These are phyloP conservation scores for Ceratocystis albifundus DNA, from an alignment of 2,329 filamentous ascomycete species.

Conservation along the genomic window DNA sequence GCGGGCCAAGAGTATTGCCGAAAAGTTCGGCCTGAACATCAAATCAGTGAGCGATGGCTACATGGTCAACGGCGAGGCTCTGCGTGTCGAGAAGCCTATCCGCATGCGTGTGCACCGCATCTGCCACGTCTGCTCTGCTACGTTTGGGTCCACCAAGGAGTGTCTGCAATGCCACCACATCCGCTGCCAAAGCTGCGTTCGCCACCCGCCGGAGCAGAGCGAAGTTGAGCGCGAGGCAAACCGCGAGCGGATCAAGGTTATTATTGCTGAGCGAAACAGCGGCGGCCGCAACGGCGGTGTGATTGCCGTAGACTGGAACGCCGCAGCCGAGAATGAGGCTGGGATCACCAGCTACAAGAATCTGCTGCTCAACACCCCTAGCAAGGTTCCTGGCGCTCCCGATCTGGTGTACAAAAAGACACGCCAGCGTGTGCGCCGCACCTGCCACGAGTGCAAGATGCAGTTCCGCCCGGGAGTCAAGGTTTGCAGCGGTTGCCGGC, in stretches of 20 bases:
- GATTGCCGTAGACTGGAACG: conserved; percentile 33
- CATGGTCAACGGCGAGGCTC: conserved; percentile 36
- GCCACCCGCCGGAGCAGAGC: conserved; percentile 56
- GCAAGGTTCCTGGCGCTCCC: conserved; percentile 50
- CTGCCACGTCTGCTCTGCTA: conserved; percentile 69
- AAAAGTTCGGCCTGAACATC: conserved; percentile 46
- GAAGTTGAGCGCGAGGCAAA: conserved; percentile 44
- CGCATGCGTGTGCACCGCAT: conserved; percentile 66
- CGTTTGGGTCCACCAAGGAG: conserved; percentile 60
- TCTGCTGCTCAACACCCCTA: conserved; percentile 47
- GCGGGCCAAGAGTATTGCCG: conserved; percentile 44
- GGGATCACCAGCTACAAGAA: conserved; percentile 26
- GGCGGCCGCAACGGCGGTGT: conserved; percentile 37
- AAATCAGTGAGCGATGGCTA: conserved; percentile 37
- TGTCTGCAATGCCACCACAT: conserved; percentile 68
- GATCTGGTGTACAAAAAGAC: conserved; percentile 61
- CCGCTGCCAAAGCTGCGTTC: conserved; percentile 69
- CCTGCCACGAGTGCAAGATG: conserved; percentile 61
- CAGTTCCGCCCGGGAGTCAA: conserved; percentile 50
- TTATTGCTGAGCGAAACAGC: conserved; percentile 44
- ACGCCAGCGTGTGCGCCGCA: conserved; percentile 61
- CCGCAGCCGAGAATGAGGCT: conserved; percentile 32
- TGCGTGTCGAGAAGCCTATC: conserved; percentile 62
- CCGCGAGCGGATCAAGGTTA: conserved; percentile 38
- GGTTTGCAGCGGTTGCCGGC: conserved; percentile 56